Percentiles rank a stretch among this genome's conserved stretches.
phyloP scores from a whole-genome alignment of 2,329 filamentous ascomycete genomes.

The Fusarium robinianum region DNA sequence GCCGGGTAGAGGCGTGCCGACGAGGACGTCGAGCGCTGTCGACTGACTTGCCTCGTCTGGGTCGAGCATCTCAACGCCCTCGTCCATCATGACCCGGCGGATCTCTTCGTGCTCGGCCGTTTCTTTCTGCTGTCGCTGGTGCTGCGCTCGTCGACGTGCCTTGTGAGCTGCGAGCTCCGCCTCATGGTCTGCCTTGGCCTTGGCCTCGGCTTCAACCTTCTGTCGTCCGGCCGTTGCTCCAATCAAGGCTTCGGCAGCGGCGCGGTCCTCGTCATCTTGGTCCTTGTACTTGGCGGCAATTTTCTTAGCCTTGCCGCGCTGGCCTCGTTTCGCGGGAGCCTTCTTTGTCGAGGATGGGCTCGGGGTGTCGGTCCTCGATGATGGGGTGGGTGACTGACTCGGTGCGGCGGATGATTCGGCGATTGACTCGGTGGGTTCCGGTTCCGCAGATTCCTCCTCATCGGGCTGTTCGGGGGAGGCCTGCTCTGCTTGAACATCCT shows the following conservation, averaged over 20 bases:
- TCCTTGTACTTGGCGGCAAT: conserved; percentile 87
- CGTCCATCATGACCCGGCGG: conserved; percentile 62
- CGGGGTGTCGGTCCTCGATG: conserved; percentile 14
- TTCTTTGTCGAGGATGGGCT: conserved; percentile 45
- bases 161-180: conserved; percentile 70
- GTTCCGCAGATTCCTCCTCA: conserved; percentile 36
- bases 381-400: conserved; percentile 10
- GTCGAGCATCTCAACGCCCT: conserved; percentile 63
- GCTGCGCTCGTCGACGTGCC: conserved; percentile 78
- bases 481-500: conserved; percentile 42
- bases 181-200: conserved; percentile 69
- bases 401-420: conserved; percentile 27
- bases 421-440: conserved; percentile 17
- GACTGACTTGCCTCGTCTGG: conserved; percentile 60
- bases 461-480: conserved; percentile 30
- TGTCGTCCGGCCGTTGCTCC: conserved; percentile 72
- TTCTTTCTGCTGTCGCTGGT: conserved; percentile 74
- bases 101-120: conserved; percentile 77
- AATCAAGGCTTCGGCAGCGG: conserved; percentile 82
- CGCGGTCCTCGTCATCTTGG: conserved; percentile 92
- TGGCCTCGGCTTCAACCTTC: conserved; percentile 69
- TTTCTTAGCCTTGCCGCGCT: conserved; percentile 83
- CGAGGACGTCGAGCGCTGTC: conserved; percentile 68
- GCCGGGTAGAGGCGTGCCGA: conserved; percentile 76
- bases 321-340: conserved; percentile 65